phyloP scores from a whole-genome alignment of 2,329 filamentous ascomycete species.

The Aquanectria penicillioides region DNA sequence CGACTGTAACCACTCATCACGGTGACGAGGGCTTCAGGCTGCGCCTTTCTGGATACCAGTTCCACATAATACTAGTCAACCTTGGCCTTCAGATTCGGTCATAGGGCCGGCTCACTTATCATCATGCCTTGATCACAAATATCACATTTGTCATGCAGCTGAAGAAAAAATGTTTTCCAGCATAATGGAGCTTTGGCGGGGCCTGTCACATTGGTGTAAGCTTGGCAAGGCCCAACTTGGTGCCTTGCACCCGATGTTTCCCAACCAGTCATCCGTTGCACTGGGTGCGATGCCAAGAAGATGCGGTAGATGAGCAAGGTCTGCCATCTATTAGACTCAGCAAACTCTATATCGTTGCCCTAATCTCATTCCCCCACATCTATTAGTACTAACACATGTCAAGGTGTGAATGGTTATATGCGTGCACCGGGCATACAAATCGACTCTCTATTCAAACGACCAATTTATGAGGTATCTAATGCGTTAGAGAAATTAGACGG shows the following conservation, averaged over 20 bases:
- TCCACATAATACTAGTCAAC: conserved; percentile 3
- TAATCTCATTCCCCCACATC: background rate
- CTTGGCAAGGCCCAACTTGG: conserved; percentile 14
- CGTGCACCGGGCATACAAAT: background rate
- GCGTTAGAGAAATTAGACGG: conserved; percentile 9
- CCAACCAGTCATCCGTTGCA: conserved; percentile 5
- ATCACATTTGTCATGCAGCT: conserved; percentile 3
- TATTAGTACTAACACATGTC: background rate
- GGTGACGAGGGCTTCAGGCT: background rate
- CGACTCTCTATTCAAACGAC: conserved; percentile 13
- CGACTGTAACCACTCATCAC: conserved; percentile 19
- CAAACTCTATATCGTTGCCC: conserved; percentile 16
- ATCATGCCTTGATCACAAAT: background rate
- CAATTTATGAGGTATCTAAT: conserved; percentile 24
- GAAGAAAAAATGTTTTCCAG: background rate
- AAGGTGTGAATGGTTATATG: background rate
- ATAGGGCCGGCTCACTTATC: background rate
- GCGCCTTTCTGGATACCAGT: conserved; percentile 14
- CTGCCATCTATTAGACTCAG: background rate
- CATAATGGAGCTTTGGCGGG: background rate
- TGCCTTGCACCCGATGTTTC: background rate
- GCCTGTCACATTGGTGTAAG: conserved; percentile 9
- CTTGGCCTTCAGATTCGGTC: background rate
- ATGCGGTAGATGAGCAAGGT: background rate
- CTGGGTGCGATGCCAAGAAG: conserved; percentile 11